Evolutionary conservation across 2,329 filamentous ascomycete species (phyloP).

Genomic region (Hymenoscyphus scutula): DNA sequence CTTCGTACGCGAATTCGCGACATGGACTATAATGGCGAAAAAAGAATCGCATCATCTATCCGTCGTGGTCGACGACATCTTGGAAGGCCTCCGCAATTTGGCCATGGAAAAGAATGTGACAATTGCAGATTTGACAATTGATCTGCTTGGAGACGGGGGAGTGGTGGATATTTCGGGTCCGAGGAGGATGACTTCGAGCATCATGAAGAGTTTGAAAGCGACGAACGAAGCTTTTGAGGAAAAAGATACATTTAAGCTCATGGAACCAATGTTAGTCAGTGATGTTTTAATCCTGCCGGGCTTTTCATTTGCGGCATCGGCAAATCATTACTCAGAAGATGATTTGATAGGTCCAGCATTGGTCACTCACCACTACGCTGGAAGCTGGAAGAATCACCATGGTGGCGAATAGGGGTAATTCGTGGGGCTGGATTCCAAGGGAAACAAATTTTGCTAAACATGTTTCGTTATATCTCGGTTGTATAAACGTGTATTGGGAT

Average conservation of each 20-base stretch:
- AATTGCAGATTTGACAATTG: slow-evolving; percentile 23
- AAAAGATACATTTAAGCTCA: slow-evolving; percentile 24
- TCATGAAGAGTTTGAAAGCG: slow-evolving; percentile 29
- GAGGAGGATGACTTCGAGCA: slow-evolving; percentile 27
- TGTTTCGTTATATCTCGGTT: no score
- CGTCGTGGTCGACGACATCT: slow-evolving; percentile 33
- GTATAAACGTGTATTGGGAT: background rate
- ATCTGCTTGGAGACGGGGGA: slow-evolving; percentile 31
- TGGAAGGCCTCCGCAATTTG: slow-evolving; percentile 21
- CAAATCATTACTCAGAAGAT: slow-evolving; percentile 10
- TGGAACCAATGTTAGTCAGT: slow-evolving; percentile 29
- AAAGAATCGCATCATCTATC: slow-evolving; percentile 26
- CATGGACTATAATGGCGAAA: slow-evolving; percentile 35
- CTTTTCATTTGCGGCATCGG: slow-evolving; percentile 15
- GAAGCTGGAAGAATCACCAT: slow-evolving; percentile 20
- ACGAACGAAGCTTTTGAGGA: slow-evolving; percentile 20
- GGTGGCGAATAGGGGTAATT: slow-evolving; percentile 5
- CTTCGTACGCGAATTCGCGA: slow-evolving; percentile 29
- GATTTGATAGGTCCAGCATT: slow-evolving; percentile 10
- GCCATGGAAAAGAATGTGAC: slow-evolving; percentile 17
- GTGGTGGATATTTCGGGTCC: slow-evolving; percentile 35
- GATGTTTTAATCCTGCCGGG: slow-evolving; percentile 29
- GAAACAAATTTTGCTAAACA: background rate
- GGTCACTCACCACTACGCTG: slow-evolving; percentile 20
- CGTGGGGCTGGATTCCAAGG: background rate